Evolutionary conservation across 2,329 filamentous ascomycete genomes (phyloP), one percentile per base, ranked within the genome.

Genomic region (Pseudovirgaria hyperparasitica): DNA sequence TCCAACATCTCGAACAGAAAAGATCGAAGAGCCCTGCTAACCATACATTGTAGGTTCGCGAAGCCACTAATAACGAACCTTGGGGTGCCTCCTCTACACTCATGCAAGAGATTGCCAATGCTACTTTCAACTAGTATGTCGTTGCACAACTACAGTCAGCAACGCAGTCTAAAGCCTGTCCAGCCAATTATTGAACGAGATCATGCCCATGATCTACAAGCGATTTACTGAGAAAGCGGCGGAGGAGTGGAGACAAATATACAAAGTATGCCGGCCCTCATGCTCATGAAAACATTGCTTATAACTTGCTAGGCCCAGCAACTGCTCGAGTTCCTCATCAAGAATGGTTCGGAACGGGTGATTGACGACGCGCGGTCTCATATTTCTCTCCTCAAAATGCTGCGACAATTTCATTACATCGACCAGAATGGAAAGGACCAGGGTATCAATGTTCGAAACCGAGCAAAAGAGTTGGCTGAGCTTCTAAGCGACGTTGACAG

Each of bases 201-300:
- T 98, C 52, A 98, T 98, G 90, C 90, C 90, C 40, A 90, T 98
- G 84, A 93, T 98, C 50, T 98, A 98, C 65, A 90, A 92, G 49
- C 82, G 90, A 39, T 98, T 98, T 57, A 98, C 90, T 34, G 90
- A 98, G 55, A 98, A 98, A 65, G 71, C 85, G 6, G 87, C 90
- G 30, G 90, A 98, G 54, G 90, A 98, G 60, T 98, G 90, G 90
- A 74, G 90, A 41, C 90, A 98, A 57, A 98, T 98, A 50, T 98
- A 98, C 70, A 98, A 98, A 66, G 79, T 84, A 35, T 45, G 31
- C 33, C n/a, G 12, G 9, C 8, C 23, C 21, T 12, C 25, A 25
- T 20, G 16, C 12, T 17, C 12, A 10, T 3, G 6, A 5, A 6
- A 13, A 15, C 17, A 7, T 4, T 12, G 25, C 43, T 51, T 23